A percentile compares a stretch with the other conserved stretches of the same genome.
These are phyloP conservation scores for Euphorbia peplus DNA, from an alignment of 345 rosid species.

Conservation along the genomic window DNA sequence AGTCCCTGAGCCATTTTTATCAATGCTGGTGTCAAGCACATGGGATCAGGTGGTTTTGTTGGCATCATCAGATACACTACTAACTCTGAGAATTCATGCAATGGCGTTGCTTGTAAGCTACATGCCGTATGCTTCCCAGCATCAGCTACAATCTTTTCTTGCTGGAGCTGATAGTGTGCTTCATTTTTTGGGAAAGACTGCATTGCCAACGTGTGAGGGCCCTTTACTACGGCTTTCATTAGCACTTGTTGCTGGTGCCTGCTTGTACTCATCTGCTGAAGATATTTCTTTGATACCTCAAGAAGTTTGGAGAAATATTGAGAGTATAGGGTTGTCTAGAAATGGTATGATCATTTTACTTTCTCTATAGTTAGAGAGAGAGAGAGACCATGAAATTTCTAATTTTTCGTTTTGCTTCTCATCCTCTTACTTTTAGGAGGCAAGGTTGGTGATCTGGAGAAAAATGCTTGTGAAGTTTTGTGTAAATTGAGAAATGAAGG, in stretches of 20 bases:
- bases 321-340: conserved; percentile 46
- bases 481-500: conserved; percentile 69
- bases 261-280: conserved; percentile 61
- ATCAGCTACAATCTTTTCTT: conserved; percentile 63
- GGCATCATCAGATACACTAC: conserved; percentile 62
- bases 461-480: conserved; percentile 61
- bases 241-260: conserved; percentile 67
- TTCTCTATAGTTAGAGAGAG: not conserved
- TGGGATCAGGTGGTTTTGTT: conserved; percentile 65
- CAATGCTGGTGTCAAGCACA: conserved; percentile 56
- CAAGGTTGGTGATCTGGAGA: conserved; percentile 53
- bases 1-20: conserved; percentile 43
- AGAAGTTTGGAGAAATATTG: conserved; percentile 59
- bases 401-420: not conserved
- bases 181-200: conserved; percentile 47
- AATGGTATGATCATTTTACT: conserved; percentile 38
- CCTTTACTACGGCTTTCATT: conserved; percentile 59
- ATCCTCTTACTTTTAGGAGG: conserved; percentile 29
- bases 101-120: conserved; percentile 63
- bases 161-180: conserved; percentile 58
- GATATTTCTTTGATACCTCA: conserved; percentile 67
- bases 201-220: conserved; percentile 56
- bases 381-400: not conserved
- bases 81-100: conserved; percentile 51
- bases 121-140: conserved; percentile 51